Conservation (phyloP, 768 basidiomycete species). For the Tubosaeta sp. region DNA sequence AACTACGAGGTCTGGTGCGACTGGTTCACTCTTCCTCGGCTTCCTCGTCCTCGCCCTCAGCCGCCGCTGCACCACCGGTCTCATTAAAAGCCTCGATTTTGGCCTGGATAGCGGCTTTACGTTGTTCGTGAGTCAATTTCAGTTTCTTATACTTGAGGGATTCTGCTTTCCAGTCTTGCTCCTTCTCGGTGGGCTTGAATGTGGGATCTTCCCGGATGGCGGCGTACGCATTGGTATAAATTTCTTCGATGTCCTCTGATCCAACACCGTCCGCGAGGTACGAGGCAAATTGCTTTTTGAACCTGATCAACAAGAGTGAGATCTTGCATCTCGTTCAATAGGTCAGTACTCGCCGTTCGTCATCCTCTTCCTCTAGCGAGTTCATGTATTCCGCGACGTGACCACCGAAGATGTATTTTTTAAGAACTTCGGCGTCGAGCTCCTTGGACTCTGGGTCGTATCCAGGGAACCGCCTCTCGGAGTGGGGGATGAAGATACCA, state of each 20-base stretch:
- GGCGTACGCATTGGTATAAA: slow-evolving; percentile 88
- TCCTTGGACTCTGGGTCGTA: slow-evolving; percentile 91
- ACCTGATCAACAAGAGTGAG: slow-evolving; percentile 42
- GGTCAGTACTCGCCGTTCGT: slow-evolving; percentile 65
- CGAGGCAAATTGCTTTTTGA: slow-evolving; percentile 95
- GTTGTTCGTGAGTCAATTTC: slow-evolving; percentile 73
- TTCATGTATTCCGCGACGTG: slow-evolving; percentile 99
- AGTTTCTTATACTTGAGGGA: slow-evolving; percentile 59
- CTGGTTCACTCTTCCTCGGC: slow-evolving; percentile 49
- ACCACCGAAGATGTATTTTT: slow-evolving; percentile 97
- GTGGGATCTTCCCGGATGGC: slow-evolving; percentile 93
- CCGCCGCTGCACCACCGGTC: slow-evolving; percentile 44
- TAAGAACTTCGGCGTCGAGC: slow-evolving; percentile 89
- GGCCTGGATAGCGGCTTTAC: slow-evolving; percentile 72
- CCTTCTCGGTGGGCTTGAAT: slow-evolving; percentile 88
- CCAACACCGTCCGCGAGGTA: slow-evolving; percentile 96
- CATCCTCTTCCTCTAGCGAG: slow-evolving; percentile 98
- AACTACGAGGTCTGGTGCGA: background rate
- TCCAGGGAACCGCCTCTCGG: slow-evolving; percentile 96
- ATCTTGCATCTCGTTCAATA: background rate
- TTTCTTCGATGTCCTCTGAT: slow-evolving; percentile 96
- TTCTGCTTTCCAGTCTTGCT: slow-evolving; percentile 90
- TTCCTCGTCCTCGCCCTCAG: slow-evolving; percentile 32
- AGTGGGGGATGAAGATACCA: slow-evolving; percentile 97
- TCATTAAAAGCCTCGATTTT: slow-evolving; percentile 92